phyloP scores from a whole-genome alignment of 2,329 filamentous ascomycete species.

The Penicillium griseofulvum region DNA sequence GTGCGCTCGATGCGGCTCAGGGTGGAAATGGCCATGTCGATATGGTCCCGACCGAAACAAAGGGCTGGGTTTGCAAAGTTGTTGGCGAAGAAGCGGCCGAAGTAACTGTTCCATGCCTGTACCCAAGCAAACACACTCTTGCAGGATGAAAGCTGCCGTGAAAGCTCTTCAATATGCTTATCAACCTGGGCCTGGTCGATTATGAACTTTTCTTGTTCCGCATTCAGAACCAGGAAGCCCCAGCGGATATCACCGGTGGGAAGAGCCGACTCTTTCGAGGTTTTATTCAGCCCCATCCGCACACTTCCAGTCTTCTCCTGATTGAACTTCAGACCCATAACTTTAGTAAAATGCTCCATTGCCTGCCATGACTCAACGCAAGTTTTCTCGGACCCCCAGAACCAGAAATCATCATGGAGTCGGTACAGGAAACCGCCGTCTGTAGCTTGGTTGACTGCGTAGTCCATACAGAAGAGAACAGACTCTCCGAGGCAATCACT shows the following conservation, averaged over 20 bases:
- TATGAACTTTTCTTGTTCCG: conserved; percentile 53
- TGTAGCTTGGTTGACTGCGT: conserved; percentile 60
- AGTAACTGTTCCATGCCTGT: conserved; percentile 60
- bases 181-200: conserved; percentile 61
- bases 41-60: conserved; percentile 55
- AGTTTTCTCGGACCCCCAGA: conserved; percentile 58
- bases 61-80: conserved; percentile 58
- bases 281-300: conserved; percentile 32
- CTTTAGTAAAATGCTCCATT: conserved; percentile 53
- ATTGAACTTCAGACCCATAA: conserved; percentile 60
- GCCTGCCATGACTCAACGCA: conserved; percentile 60
- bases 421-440: conserved; percentile 57
- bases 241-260: conserved; percentile 56
- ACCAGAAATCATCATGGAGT: conserved; percentile 66
- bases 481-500: conserved; percentile 61
- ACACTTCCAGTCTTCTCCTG: conserved; percentile 57
- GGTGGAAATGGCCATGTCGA: conserved; percentile 55
- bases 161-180: conserved; percentile 58
- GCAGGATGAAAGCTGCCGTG: conserved; percentile 55
- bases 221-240: conserved; percentile 60
- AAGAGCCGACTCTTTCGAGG: conserved; percentile 29
- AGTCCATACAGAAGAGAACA: conserved; percentile 64
- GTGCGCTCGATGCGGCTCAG: conserved; percentile 53
- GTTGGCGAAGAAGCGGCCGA: conserved; percentile 55
- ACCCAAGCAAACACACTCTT: conserved; percentile 59